Conservation (phyloP, 352 stramenopile species). For the Globisporangium paddicum region DNA sequence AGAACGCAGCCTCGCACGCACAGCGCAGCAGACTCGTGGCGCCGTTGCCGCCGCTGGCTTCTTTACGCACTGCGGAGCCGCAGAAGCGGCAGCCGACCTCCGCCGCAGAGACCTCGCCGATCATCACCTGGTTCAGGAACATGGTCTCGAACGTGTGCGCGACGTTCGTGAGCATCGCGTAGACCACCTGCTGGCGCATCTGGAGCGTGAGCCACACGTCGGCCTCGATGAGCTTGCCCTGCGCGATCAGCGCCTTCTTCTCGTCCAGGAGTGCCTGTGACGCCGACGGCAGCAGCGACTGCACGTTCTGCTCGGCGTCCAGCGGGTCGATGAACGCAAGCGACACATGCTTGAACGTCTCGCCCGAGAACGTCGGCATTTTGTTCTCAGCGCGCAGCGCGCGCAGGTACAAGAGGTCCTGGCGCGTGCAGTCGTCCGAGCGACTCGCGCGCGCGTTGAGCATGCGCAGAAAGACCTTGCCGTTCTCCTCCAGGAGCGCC, state of each 20-base stretch:
- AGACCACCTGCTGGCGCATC: conserved; percentile 82
- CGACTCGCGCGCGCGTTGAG: conserved; percentile 73
- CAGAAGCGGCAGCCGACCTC: conserved; percentile 73
- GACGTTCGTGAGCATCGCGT: conserved; percentile 77
- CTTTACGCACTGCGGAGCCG: conserved; percentile 34
- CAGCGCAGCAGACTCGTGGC: conserved; percentile 43
- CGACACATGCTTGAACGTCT: conserved; percentile 70
- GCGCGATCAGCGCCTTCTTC: conserved; percentile 62
- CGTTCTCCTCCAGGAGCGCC: conserved; percentile 71
- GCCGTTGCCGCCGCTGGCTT: not conserved
- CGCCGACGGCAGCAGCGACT: conserved; percentile 68
- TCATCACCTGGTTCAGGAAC: conserved; percentile 70
- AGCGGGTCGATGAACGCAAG: conserved; percentile 74
- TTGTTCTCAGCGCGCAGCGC: conserved; percentile 47
- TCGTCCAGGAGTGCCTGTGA: conserved; percentile 45
- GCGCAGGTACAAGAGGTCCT: conserved; percentile 69
- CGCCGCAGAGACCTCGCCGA: conserved; percentile 48
- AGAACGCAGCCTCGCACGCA: conserved; percentile 72
- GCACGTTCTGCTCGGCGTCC: conserved; percentile 71
- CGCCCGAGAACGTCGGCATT: conserved; percentile 86
- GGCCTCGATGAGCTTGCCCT: conserved; percentile 74
- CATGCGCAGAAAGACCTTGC: conserved; percentile 69
- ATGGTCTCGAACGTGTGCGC: conserved; percentile 83
- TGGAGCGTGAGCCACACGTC: conserved; percentile 84
- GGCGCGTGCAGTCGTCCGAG: conserved; percentile 62